These are phyloP conservation scores for Lactifluus subvellereus DNA, from an alignment of 768 basidiomycete genomes.

Conservation along the genomic window DNA sequence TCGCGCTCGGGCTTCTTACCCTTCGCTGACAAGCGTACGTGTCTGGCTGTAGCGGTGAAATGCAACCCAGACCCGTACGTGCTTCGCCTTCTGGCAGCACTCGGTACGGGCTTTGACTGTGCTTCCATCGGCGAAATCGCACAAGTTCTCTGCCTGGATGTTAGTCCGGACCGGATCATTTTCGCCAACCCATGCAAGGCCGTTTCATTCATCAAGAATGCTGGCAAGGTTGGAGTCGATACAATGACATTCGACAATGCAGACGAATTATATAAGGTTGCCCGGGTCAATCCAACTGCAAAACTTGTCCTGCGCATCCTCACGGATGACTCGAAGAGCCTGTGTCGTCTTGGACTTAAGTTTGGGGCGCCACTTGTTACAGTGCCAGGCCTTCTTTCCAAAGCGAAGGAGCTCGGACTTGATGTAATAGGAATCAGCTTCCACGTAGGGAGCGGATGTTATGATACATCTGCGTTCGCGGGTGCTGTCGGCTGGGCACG, in stretches of 20 bases:
- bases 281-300: conserved; percentile 70
- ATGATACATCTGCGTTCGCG: conserved; percentile 82
- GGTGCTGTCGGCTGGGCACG: conserved; percentile 85
- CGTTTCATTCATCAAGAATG: conserved; percentile 82
- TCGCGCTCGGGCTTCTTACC: conserved; percentile 26
- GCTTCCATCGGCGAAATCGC: conserved; percentile 93
- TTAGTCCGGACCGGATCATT: conserved; percentile 79
- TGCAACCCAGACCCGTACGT: conserved; percentile 98
- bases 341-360: conserved; percentile 91
- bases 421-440: conserved; percentile 94
- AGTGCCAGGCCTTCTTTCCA: conserved; percentile 73
- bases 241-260: conserved; percentile 98
- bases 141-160: conserved; percentile 65
- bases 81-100: conserved; percentile 78
- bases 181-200: conserved; percentile 99
- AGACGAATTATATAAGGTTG: conserved; percentile 93
- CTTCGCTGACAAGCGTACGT: conserved; percentile 56
- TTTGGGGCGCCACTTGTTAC: conserved; percentile 86
- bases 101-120: conserved; percentile 95
- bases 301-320: conserved; percentile 91
- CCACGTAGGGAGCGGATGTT: conserved; percentile 97
- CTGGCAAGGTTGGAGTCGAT: conserved; percentile 72
- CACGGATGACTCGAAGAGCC: conserved; percentile 94
- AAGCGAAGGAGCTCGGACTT: conserved; percentile 71
- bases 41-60: conserved; percentile 67